A percentile compares a stretch with the other conserved stretches of the same genome.
phyloP scores from a whole-genome alignment of 805 yeast genomes.

The Barnettozyma botsteinii region DNA sequence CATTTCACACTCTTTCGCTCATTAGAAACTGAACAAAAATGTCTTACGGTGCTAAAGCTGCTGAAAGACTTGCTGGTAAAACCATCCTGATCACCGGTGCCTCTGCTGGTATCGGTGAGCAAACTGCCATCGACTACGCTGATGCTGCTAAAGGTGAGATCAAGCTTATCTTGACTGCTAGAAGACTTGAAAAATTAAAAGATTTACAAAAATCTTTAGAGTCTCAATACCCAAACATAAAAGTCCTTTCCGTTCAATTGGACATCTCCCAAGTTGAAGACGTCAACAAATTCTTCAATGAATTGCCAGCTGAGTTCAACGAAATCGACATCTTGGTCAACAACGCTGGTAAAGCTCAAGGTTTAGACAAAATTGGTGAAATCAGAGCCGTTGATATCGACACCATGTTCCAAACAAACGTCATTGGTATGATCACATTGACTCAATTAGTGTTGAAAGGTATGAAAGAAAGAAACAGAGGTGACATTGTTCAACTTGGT shows the following conservation, averaged over 20 bases:
- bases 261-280: constrained; percentile 54
- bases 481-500: constrained; percentile 71
- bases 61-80: constrained; percentile 75
- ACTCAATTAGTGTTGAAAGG: constrained; percentile 73
- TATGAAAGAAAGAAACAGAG: constrained; percentile 62
- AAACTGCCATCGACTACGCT: constrained; percentile 86
- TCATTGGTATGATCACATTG: constrained; percentile 74
- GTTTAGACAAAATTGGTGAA: constrained; percentile 73
- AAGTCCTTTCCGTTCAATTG: constrained; percentile 41
- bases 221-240: constrained; percentile 39
- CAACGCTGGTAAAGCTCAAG: constrained; percentile 78
- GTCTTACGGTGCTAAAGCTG: constrained; percentile 71
- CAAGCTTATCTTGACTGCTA: constrained; percentile 70
- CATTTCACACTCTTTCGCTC: not conserved
- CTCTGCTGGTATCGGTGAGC: constrained; percentile 90
- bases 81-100: constrained; percentile 91
- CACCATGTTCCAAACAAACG: constrained; percentile 83
- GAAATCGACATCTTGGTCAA: constrained; percentile 62
- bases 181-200: constrained; percentile 61
- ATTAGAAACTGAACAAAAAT: constrained; percentile 31
- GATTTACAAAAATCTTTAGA: constrained; percentile 43
- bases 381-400: constrained; percentile 58
- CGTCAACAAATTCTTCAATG: constrained; percentile 43
- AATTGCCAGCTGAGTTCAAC: constrained; percentile 51
- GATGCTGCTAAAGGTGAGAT: constrained; percentile 64